A percentile compares a stretch with the other conserved stretches of the same genome.
Evolutionary conservation across 2,329 filamentous ascomycete genomes (phyloP).

Genomic region (Sordariomycetes sp.): DNA sequence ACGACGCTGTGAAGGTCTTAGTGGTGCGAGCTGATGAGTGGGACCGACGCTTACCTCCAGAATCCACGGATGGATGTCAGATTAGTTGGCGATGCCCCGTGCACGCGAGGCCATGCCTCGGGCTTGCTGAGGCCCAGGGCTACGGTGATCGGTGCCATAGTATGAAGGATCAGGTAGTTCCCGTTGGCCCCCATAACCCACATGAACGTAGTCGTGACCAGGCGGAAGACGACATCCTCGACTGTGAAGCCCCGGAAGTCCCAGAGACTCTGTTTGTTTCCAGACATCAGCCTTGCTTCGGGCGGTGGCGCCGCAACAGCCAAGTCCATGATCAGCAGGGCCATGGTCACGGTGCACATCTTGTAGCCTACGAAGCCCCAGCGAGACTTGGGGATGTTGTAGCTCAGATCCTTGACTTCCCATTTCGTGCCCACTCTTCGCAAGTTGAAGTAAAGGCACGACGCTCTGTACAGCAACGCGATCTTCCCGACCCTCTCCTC

Average conservation of each 20-base stretch:
- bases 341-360: not conserved
- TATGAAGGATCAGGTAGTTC: not conserved
- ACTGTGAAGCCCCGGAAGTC: constrained; percentile 1
- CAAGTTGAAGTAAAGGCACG: constrained; percentile 5
- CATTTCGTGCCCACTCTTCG: constrained; percentile 5
- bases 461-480: constrained; percentile 2
- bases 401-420: constrained; percentile 2
- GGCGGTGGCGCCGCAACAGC: constrained; percentile 1
- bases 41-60: constrained; percentile 5
- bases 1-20: constrained; percentile 1
- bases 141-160: not conserved
- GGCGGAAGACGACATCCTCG: constrained; percentile 5
- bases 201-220: not conserved
- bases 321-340: constrained; percentile 3
- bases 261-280: constrained; percentile 4
- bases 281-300: constrained; percentile 1
- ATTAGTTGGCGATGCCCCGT: constrained; percentile 1
- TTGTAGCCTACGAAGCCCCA: constrained; percentile 1
- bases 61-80: constrained; percentile 6
- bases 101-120: constrained; percentile 3
- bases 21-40: not conserved
- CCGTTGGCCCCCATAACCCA: constrained; percentile 1
- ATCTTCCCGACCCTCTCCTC: not conserved
- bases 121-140: constrained; percentile 2
- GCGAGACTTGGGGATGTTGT: not conserved